A percentile compares a stretch with the other conserved stretches of the same genome.
These are phyloP conservation scores for Hemileccinum rubropunctum DNA, from an alignment of 768 basidiomycete genomes.

Conservation along the genomic window DNA sequence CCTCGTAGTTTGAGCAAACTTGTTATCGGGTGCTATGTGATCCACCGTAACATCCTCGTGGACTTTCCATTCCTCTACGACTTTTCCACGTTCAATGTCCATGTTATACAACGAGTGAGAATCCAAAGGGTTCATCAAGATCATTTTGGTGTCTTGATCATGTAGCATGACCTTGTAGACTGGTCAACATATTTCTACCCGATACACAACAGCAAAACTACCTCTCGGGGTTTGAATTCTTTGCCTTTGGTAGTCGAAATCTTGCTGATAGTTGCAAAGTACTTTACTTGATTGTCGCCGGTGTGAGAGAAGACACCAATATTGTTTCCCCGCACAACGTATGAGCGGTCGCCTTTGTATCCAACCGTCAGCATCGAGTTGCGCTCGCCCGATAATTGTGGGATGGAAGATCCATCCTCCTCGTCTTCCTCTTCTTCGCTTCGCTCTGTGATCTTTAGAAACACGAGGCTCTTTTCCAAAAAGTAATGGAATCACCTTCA, in stretches of 20 bases:
- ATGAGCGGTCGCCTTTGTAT: conserved; percentile 93
- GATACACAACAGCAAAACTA: conserved; percentile 32
- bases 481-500: conserved; percentile 44
- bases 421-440: conserved; percentile 36
- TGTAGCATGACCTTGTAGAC: conserved; percentile 84
- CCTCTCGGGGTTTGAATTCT: conserved; percentile 83
- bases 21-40: conserved; percentile 89
- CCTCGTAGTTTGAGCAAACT: conserved; percentile 90
- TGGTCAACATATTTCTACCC: conserved; percentile 5
- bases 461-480: background rate
- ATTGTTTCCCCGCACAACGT: conserved; percentile 87
- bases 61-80: conserved; percentile 99
- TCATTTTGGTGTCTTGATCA: conserved; percentile 94
- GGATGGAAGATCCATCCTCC: conserved; percentile 35
- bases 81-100: conserved; percentile 92
- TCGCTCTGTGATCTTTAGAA: conserved; percentile 41
- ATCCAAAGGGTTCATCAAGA: conserved; percentile 81
- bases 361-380: conserved; percentile 93
- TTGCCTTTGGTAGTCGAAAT: conserved; percentile 78
- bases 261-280: conserved; percentile 83
- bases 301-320: conserved; percentile 88
- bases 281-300: conserved; percentile 70
- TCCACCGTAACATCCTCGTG: conserved; percentile 83
- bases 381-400: conserved; percentile 52
- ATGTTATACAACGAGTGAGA: conserved; percentile 83